A percentile compares a stretch with the other conserved stretches of the same genome.
These are phyloP conservation scores for Tetrapisispora arboricola DNA, from an alignment of 805 yeast genomes.

Conservation along the genomic window DNA sequence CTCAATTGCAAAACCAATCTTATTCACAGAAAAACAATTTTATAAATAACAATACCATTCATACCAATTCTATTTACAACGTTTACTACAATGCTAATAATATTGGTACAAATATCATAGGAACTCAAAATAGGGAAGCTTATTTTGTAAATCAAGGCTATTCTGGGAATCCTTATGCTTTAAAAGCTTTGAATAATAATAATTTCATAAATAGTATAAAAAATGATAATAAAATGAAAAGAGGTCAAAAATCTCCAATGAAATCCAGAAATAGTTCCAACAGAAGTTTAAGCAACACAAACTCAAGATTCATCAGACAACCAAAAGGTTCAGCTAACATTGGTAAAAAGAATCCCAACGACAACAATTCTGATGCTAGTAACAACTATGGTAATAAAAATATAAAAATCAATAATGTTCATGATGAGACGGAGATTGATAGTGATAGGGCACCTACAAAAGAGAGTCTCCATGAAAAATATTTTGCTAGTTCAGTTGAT, in stretches of 20 bases:
- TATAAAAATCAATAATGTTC: background rate
- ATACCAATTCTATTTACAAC: background rate
- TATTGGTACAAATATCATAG: background rate
- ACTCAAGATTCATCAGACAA: background rate
- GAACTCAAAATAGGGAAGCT: background rate
- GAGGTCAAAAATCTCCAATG: background rate
- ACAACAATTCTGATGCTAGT: background rate
- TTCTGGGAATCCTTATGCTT: background rate
- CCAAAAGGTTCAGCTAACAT: background rate
- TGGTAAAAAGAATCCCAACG: background rate
- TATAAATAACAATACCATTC: background rate
- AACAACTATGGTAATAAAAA: background rate
- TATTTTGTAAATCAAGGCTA: background rate
- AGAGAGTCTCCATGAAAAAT: background rate
- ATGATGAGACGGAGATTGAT: conserved; percentile 6
- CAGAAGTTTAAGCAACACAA: background rate
- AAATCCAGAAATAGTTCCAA: background rate
- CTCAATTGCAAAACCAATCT: background rate
- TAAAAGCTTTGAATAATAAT: background rate
- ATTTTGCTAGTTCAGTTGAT: conserved; percentile 5
- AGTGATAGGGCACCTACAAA: conserved; percentile 3
- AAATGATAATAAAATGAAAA: conserved; percentile 1
- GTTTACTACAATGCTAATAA: background rate
- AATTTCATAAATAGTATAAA: background rate
- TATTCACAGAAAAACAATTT: background rate